Conservation (phyloP, 2,329 filamentous ascomycete genomes). For the Myriosclerotinia curreyana region DNA sequence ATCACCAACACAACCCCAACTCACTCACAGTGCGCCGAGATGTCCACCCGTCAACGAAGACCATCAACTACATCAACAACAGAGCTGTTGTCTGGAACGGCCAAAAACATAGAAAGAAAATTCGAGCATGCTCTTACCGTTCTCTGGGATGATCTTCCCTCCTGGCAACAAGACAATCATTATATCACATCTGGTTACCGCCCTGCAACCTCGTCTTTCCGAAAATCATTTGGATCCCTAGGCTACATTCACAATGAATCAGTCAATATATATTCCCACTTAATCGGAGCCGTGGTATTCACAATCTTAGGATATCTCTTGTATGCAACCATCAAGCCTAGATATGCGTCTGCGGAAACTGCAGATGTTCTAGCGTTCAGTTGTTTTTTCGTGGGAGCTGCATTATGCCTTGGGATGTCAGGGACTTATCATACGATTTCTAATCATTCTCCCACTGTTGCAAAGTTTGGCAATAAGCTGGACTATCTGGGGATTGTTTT, state of each 20-base stretch:
- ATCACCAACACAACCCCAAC: conserved; percentile 1
- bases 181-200: conserved; percentile 67
- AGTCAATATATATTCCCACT: conserved; percentile 70
- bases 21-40: conserved; percentile 16
- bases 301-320: conserved; percentile 51
- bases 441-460: conserved; percentile 78
- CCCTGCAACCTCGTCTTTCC: conserved; percentile 58
- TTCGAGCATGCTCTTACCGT: conserved; percentile 44
- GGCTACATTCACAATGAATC: conserved; percentile 60
- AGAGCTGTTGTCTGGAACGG: conserved; percentile 30
- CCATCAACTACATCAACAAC: conserved; percentile 26
- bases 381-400: conserved; percentile 76
- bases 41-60: conserved; percentile 36
- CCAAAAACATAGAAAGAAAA: conserved; percentile 35
- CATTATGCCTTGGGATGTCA: conserved; percentile 73
- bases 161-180: conserved; percentile 63
- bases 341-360: conserved; percentile 60
- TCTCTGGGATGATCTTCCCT: conserved; percentile 51
- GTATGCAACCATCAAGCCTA: conserved; percentile 56
- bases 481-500: conserved; percentile 94
- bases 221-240: conserved; percentile 55
- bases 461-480: conserved; percentile 83
- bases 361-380: conserved; percentile 69
- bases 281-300: conserved; percentile 62
- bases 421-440: conserved; percentile 80